Evolutionary conservation across 2,329 filamentous ascomycete genomes (phyloP), one percentile per base, ranked within the genome.

Genomic region (Fusarium circinatum): DNA sequence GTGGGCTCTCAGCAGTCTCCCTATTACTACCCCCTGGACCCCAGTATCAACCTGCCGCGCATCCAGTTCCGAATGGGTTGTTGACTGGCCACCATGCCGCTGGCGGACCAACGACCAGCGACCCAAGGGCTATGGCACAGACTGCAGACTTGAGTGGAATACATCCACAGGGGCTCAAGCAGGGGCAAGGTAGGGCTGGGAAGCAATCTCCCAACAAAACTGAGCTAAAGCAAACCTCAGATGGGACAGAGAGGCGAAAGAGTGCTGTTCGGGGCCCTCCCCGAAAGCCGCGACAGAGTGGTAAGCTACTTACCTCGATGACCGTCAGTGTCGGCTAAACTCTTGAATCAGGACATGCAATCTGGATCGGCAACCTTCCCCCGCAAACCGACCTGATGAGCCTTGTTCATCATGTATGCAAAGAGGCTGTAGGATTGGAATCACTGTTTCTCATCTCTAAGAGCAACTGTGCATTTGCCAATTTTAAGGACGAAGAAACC

Each of bases 381-480:
- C 93, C 94, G 1, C 93, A 94, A 55, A 93, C 95, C 2, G 92
- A 92, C 45, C 87, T 98, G 18, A 91, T 94, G 82, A 93, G 89
- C 66, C 85, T 98, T n/a, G 97, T 98, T 59, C 91, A 96, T 68
- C 94, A 98, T 80, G 96, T 98, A 65, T 97, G 94, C 70, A 90
- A 90, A 71, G 92, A 95, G 74, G 92, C 94, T 1, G 88, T 87
- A 0, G 89, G 95, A 3, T 90, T 98, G 28, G 93, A 98, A 80
- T 98, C 95, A 52, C 85, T 98, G 1, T 98, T 98, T 75, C 85
- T 98, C 41, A 98, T 98, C 45, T 96, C 95, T 0, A 98, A 98
- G 82, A 98, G 95, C 81, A 98, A 98, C 80, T 98, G 96, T 79
- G 96, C 95, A 0, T 98, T 98, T 84, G 94, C 97, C 74, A 98